Percentiles rank a stretch among this genome's conserved stretches.
Conservation (phyloP, 2,329 filamentous ascomycete species). For the Penicillium sp. region DNA sequence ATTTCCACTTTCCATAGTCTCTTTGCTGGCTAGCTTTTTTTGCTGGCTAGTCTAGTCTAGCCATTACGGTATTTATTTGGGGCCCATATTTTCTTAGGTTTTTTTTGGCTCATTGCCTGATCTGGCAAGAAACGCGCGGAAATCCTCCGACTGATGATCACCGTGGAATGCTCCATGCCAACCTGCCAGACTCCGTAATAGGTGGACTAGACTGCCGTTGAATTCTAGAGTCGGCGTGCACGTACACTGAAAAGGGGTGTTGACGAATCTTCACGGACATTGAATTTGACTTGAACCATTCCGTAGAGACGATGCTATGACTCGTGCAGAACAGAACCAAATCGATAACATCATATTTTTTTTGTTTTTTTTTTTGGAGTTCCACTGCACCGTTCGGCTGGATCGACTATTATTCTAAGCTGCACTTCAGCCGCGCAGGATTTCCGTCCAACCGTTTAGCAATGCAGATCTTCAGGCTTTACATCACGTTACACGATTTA, state of each 20-base stretch:
- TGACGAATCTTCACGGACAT: no score
- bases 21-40: not conserved
- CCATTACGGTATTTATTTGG: not conserved
- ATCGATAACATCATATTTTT: not conserved
- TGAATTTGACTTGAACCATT: no score
- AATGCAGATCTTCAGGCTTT: not conserved
- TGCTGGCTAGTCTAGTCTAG: not conserved
- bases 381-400: not conserved
- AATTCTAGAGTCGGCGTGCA: not conserved
- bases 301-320: no score
- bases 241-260: not conserved
- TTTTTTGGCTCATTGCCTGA: not conserved
- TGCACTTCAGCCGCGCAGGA: constrained; percentile 6
- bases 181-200: constrained; percentile 9
- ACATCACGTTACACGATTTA: not conserved
- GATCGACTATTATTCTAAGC: not conserved
- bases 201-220: constrained; percentile 5
- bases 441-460: not conserved
- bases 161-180: constrained; percentile 17
- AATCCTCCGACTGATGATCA: constrained; percentile 12
- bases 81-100: not conserved
- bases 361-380: not conserved
- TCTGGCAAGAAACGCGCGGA: constrained; percentile 6
- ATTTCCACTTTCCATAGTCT: not conserved
- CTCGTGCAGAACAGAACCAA: not conserved